Evolutionary conservation across 352 stramenopile species (phyloP), one percentile per base, ranked within the genome.

Genomic region (Peronospora farinosa): DNA sequence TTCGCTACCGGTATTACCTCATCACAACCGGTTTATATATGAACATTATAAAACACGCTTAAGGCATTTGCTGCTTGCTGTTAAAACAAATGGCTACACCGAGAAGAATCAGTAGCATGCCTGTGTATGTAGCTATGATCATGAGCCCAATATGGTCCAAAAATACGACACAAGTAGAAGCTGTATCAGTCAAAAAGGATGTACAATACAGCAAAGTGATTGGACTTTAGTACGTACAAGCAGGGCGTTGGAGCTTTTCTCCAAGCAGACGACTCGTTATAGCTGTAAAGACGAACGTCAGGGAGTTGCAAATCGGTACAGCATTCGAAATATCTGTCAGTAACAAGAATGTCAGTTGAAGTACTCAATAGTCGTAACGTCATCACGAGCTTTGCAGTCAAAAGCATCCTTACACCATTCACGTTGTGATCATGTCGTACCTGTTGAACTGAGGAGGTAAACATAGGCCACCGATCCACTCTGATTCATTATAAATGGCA

Each of bases 231-330:
- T 27, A 72, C 79, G 40, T 72, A 93, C 82, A 91, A 6, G 51
- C 21, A 44, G 82, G 79, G 41, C 76, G 72, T 35, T 81, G 77
- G 2, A 78, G 78, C 32, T 68, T 77, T 46, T 93, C 83, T 10
- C 83, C 82, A 19, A 93, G 62, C 15, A 90, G 31, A 10, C 75
- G 74, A 60, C 78, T 90, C 19, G 74, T 90, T 19, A 90, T 69
- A 9, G 76, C 83, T n/a, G 83, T 93, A 63, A 91, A 93, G 35
- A 92, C 80, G 54, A 93, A 93, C 6, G 80, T 88, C 38, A 93
- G 61, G 40, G 83, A 91, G 59, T 93, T 93, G 78, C 79, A 93
- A 62, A 93, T 93, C 28, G 80, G 80, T n/a, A 91, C 80, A 19
- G 83, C 80, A 53, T 73, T 86, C 10, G 83, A 92, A 32, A 93